These are phyloP conservation scores for Penicillium coffeae DNA, from an alignment of 495 filamentous ascomycete species.

Conservation along the genomic window DNA sequence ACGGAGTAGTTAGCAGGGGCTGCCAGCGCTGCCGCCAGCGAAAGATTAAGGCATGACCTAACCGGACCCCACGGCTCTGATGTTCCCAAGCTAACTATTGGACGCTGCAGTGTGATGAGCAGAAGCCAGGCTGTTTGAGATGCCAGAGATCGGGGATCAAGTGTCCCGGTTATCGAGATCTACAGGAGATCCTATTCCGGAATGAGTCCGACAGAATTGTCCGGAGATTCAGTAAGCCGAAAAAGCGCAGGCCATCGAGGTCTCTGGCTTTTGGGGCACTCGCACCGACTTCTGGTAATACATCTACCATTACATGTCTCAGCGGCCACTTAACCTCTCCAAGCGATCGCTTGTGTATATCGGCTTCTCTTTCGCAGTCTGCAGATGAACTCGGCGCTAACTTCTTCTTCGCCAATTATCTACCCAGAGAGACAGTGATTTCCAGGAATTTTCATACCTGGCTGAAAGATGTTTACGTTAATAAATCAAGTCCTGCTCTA, in stretches of 20 bases:
- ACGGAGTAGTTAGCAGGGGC: neutral
- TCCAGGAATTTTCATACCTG: neutral
- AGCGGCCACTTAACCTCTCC: too few species aligned
- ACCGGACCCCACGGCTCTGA: neutral
- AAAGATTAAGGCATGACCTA: neutral
- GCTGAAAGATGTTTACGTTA: neutral
- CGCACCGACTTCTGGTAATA: too few species aligned
- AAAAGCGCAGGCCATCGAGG: neutral
- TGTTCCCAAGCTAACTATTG: neutral
- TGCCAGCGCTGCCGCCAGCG: slow-evolving; percentile 1
- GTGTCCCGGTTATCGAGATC: neutral
- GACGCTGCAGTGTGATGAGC: neutral
- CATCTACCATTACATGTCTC: too few species aligned
- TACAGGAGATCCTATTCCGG: neutral
- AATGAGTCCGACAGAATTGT: neutral
- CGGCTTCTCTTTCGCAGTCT: neutral
- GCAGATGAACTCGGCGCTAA: neutral
- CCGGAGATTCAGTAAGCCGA: neutral
- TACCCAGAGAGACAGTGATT: neutral
- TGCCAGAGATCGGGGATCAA: neutral
- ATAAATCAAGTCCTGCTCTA: neutral
- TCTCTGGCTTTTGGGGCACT: too few species aligned
- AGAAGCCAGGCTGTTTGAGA: neutral
- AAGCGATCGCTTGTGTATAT: too few species aligned
- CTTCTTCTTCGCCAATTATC: slow-evolving; percentile 1